Base-by-base conservation (phyloP, 495 filamentous ascomycete species). In the Penicillium alfredii region DNA sequence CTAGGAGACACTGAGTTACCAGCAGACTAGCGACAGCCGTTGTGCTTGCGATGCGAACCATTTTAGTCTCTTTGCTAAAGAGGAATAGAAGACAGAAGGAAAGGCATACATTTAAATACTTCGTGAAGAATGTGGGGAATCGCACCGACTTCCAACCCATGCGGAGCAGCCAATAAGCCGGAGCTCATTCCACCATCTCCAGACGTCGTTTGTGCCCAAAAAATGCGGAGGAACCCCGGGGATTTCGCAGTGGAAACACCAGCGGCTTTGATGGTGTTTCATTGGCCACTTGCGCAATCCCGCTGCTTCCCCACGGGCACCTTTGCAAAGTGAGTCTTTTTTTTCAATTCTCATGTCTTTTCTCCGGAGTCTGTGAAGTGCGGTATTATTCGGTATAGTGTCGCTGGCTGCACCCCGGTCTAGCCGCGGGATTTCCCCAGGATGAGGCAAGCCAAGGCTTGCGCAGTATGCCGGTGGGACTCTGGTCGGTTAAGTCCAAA, bases 381-480 rank as follows among this genome's bases (percentile, higher is more conserved):
- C 35, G 24, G 28, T 16, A 4, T 3, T 29, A 8, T 11, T 17
- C 9, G 9, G 9, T 2, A 8, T 27, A n/a, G n/a, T n/a, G n/a
- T n/a, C n/a, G n/a, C n/a, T n/a, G n/a, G n/a, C n/a, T n/a, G n/a
- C n/a, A n/a, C n/a, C n/a, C n/a, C n/a, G n/a, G n/a, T n/a, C n/a
- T n/a, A n/a, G n/a, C n/a, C n/a, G n/a, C n/a, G n/a, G n/a, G 27
- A 19, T 16, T 24, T 30, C 11, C 1, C 17, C 28, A 24, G n/a
- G 25, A 41, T 49, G 43, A 49, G 48, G 49, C 30, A 33, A 35
- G 55, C 38, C 36, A 51, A 45, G 24, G 46, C 41, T 9, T 51
- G 37, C 28, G 33, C 25, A 21, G n/a, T 13, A 30, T 44, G 38
- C n/a, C 40, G 46, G 40, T 45, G 22, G 43, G n/a, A n/a, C n/a